phyloP scores from a whole-genome alignment of 257 asterid species.

The Salvia miltiorrhiza region DNA sequence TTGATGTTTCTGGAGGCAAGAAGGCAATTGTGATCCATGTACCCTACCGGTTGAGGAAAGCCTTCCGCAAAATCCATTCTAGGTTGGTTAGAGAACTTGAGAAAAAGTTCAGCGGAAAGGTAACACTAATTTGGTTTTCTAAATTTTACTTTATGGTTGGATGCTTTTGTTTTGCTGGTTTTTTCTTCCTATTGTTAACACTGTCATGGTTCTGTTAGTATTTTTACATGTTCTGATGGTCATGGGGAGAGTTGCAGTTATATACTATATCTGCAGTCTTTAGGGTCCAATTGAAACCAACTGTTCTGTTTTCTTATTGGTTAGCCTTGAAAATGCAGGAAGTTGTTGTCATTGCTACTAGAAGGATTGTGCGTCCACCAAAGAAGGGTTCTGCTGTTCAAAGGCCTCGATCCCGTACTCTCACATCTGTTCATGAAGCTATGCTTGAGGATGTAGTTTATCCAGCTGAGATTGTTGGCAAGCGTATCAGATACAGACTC shows the following conservation, averaged over 20 bases:
- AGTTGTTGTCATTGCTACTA: constrained; percentile 72
- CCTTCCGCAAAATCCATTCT: constrained; percentile 86
- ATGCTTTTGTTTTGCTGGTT: neutral
- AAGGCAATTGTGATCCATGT: constrained; percentile 92
- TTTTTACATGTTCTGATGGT: neutral
- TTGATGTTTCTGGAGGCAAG: constrained; percentile 74
- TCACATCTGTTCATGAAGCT: constrained; percentile 72
- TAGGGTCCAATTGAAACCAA: neutral
- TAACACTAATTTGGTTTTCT: constrained; percentile 9
- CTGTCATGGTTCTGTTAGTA: neutral
- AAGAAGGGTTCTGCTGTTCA: constrained; percentile 75
- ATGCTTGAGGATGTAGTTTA: constrained; percentile 70
- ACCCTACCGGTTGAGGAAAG: constrained; percentile 77
- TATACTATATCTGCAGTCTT: too few relatives aligned
- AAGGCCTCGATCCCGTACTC: constrained; percentile 68
- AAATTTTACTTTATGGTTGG: neutral
- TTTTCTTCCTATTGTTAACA: neutral
- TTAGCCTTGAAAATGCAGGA: constrained; percentile 33
- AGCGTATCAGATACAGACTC: constrained; percentile 54
- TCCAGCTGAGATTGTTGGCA: constrained; percentile 74
- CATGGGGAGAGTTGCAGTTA: neutral
- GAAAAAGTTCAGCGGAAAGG: constrained; percentile 98
- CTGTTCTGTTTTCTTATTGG: neutral
- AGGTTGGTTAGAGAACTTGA: constrained; percentile 91
- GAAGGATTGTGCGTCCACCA: constrained; percentile 79